These are phyloP conservation scores for Auricularia heimuer DNA, from an alignment of 768 basidiomycete species.

Conservation along the genomic window DNA sequence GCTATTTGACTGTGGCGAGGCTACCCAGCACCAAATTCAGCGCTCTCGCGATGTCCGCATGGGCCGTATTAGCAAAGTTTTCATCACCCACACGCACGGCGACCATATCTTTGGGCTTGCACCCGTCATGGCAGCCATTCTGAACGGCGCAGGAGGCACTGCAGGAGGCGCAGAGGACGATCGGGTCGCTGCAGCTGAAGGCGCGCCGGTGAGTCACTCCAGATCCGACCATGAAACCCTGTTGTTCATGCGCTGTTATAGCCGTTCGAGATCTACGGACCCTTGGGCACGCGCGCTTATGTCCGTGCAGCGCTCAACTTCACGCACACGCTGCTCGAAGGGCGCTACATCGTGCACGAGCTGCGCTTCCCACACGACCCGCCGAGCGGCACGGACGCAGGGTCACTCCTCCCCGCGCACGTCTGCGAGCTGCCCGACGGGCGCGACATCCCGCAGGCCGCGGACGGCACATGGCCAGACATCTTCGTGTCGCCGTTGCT, in stretches of 20 bases:
- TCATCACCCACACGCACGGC: slow-evolving; percentile 85
- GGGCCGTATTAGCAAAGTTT: slow-evolving; percentile 72
- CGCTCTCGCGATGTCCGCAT: slow-evolving; percentile 57
- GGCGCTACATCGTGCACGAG: slow-evolving; percentile 75
- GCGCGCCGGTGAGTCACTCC: too few species aligned
- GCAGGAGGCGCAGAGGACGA: slow-evolving; percentile 45
- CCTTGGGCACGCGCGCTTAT: slow-evolving; percentile 72
- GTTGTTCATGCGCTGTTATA: slow-evolving; percentile 1
- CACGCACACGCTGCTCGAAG: slow-evolving; percentile 57
- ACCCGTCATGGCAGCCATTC: slow-evolving; percentile 54
- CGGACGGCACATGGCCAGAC: slow-evolving; percentile 53
- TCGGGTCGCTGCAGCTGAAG: slow-evolving; percentile 16
- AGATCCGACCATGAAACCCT: not conserved
- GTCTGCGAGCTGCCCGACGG: slow-evolving; percentile 46
- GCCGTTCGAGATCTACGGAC: slow-evolving; percentile 73
- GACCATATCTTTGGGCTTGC: slow-evolving; percentile 74
- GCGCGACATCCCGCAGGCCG: slow-evolving; percentile 46
- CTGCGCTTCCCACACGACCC: slow-evolving; percentile 57
- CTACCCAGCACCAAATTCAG: slow-evolving; percentile 69
- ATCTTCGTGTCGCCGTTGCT: slow-evolving; percentile 48
- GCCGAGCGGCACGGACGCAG: slow-evolving; percentile 30
- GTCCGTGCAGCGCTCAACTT: slow-evolving; percentile 57
- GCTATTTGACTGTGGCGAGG: slow-evolving; percentile 83
- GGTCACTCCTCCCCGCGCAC: slow-evolving; percentile 36
- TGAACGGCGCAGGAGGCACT: slow-evolving; percentile 68